These are phyloP conservation scores for Agrocybe chaxingu DNA, from an alignment of 768 basidiomycete species.

Conservation along the genomic window DNA sequence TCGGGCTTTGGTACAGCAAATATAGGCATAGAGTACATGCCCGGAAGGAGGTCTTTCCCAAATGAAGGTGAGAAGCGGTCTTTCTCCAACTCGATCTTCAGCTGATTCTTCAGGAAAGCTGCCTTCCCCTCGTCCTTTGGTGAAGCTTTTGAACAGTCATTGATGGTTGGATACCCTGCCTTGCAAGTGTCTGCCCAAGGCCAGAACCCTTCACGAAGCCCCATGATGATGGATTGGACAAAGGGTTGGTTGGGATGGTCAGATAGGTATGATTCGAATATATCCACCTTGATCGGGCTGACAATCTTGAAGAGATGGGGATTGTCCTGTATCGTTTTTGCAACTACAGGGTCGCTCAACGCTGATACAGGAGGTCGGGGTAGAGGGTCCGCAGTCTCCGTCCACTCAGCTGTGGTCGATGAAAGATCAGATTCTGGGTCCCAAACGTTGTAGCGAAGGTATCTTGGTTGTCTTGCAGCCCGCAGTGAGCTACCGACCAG, in stretches of 20 bases:
- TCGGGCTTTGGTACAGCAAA: conserved; percentile 28
- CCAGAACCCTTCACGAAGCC: conserved; percentile 39
- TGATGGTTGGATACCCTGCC: conserved; percentile 13
- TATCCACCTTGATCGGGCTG: conserved; percentile 20
- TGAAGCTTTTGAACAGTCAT: conserved; percentile 13
- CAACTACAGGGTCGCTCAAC: conserved; percentile 11
- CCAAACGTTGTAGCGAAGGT: conserved; percentile 15
- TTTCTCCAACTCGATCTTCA: conserved; percentile 15
- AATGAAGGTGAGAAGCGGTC: conserved; percentile 23
- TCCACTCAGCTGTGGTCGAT: conserved; percentile 13
- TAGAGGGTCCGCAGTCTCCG: conserved; percentile 9
- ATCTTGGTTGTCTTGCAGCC: conserved; percentile 1
- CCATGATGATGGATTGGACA: conserved; percentile 26
- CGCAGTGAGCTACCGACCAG: neutral
- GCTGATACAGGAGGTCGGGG: conserved; percentile 11
- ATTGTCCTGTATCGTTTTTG: conserved; percentile 19
- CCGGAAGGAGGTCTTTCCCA: conserved; percentile 27
- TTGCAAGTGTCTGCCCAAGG: conserved; percentile 30
- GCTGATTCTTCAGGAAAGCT: conserved; percentile 21
- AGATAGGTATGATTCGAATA: conserved; percentile 11
- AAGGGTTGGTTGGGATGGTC: conserved; percentile 40
- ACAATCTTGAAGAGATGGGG: conserved; percentile 33
- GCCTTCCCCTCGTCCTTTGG: conserved; percentile 10
- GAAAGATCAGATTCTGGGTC: neutral
- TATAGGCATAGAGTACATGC: conserved; percentile 27